phyloP scores from a whole-genome alignment of 2,329 filamentous ascomycete genomes.

The Verticillium nubilum region DNA sequence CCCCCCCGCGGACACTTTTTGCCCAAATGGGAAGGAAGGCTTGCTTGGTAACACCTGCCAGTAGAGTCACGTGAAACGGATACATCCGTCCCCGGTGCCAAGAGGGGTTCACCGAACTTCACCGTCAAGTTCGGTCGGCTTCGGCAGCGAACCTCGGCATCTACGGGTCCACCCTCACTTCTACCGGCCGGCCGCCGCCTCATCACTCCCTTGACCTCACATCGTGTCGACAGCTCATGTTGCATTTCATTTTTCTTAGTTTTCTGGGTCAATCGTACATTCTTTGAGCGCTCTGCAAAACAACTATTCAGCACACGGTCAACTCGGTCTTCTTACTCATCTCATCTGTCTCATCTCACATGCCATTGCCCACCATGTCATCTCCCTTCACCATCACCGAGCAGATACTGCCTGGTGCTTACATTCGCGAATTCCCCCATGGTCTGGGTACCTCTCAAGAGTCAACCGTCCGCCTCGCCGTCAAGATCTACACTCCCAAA shows the following conservation, averaged over 20 bases:
- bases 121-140: neutral
- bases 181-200: neutral
- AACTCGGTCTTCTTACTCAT: no score
- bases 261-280: neutral
- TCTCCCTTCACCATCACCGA: conserved; percentile 61
- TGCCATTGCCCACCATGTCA: conserved; percentile 17
- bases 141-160: neutral
- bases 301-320: neutral
- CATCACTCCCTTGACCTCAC: neutral
- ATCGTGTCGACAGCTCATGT: neutral
- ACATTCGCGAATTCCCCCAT: conserved; percentile 76
- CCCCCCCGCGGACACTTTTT: neutral
- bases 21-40: neutral
- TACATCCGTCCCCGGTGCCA: neutral
- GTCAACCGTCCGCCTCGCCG: conserved; percentile 63
- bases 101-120: neutral
- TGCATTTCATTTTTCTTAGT: neutral
- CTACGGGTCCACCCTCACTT: neutral
- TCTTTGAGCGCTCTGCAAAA: no score
- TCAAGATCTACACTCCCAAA: conserved; percentile 84
- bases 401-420: conserved; percentile 67
- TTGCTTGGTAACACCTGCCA: no score
- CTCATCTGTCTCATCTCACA: neutral
- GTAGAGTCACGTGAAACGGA: neutral
- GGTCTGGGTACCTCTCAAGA: conserved; percentile 70